Evolutionary conservation across 2,329 filamentous ascomycete species (phyloP).

Genomic region (Colletotrichum filicis): DNA sequence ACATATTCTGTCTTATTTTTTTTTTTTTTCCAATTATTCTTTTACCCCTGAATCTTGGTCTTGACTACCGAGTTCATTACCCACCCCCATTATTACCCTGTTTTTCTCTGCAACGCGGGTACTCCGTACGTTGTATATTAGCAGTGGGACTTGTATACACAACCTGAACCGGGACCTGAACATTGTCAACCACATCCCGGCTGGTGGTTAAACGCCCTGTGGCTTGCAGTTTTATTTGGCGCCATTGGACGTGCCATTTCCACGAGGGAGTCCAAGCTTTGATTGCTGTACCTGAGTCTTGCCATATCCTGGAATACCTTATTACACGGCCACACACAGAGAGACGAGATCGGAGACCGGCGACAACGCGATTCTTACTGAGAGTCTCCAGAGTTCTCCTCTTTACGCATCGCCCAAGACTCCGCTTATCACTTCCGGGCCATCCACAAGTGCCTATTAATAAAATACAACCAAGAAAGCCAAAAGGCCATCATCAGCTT

Average conservation of each 20-base stretch:
- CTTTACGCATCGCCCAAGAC: neutral
- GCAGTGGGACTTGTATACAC: constrained; percentile 17
- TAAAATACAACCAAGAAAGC: constrained; percentile 5
- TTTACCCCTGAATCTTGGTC: constrained; percentile 14
- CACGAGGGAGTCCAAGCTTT: constrained; percentile 29
- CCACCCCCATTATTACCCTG: neutral
- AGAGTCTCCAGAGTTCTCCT: neutral
- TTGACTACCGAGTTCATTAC: constrained; percentile 12
- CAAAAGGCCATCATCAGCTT: neutral
- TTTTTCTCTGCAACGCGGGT: constrained; percentile 7
- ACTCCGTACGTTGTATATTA: constrained; percentile 25
- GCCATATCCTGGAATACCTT: constrained; percentile 2
- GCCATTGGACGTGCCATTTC: constrained; percentile 18
- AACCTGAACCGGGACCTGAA: neutral
- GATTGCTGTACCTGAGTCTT: constrained; percentile 14
- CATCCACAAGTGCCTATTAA: constrained; percentile 14
- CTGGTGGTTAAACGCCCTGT: constrained; percentile 23
- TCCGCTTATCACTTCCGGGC: neutral
- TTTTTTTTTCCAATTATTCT: neutral
- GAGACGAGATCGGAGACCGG: neutral
- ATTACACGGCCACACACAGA: neutral
- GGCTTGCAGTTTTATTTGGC: constrained; percentile 24
- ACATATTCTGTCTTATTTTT: neutral
- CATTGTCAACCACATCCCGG: constrained; percentile 6
- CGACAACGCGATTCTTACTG: neutral